Evolutionary conservation across 371 early-diverging fungal species (phyloP), one percentile per base, ranked within the genome.

Genomic region (Ecytonucleospora hepatopenaei): DNA sequence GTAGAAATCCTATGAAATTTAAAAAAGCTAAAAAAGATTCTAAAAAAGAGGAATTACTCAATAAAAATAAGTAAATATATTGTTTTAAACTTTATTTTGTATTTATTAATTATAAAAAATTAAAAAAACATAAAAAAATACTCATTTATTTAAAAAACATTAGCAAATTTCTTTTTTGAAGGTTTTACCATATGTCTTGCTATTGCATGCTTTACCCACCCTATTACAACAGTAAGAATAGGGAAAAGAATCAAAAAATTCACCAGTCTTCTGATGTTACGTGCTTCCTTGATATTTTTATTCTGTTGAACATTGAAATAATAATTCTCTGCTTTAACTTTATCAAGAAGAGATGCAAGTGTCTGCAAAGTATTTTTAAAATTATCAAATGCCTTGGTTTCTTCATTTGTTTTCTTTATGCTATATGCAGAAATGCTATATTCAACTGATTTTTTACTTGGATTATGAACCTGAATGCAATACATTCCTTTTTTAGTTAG

Each of bases 1-100:
- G 76, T 21, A 65, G 66, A 48, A 72, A 80, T 68, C 75, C 77
- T 0, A 40, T 80, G 30, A 67, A 61, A 47, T 79, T 74, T 66
- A 62, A 54, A 48, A 48, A 51, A 21, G 34, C 47, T 40, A 67
- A 61, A 62, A 62, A 62, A 61, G 54, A n/a, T n/a, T n/a, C n/a
- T n/a, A n/a, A n/a, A n/a, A n/a, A n/a, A n/a, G n/a, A 58, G 4
- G 30, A 24, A 47, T n/a, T 32, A 24, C 12, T 53, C 19, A 12
- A 12, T 19, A 30, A 48, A n/a, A 58, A 28, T 35, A 63, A 63
- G 3, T 26, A 51, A 62, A 58, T 46, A 58, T 16, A 54, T 15
- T 4, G 15, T 57, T 17, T 15, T 35, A 58, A 16, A 21, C 26
- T 5, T 47, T 59, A 26, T 58, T n/a, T 58, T 8, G n/a, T 56